phyloP scores from a whole-genome alignment of 2,329 filamentous ascomycete genomes.

The Cercospora beticola region DNA sequence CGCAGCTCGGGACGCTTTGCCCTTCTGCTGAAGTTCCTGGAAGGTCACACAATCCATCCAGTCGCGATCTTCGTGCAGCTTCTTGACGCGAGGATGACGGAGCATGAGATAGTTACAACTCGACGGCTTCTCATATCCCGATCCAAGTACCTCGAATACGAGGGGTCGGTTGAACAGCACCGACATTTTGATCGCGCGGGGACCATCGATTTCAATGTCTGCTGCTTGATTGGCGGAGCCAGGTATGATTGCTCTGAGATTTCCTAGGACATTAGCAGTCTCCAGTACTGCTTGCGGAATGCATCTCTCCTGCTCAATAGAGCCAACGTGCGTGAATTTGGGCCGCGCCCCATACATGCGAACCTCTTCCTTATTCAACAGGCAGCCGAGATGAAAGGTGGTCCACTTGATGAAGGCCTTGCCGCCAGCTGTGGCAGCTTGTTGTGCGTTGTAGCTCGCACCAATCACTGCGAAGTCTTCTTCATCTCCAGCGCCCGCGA shows the following conservation, averaged over 20 bases:
- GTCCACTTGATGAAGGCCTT: conserved; percentile 61
- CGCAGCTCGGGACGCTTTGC: conserved; percentile 55
- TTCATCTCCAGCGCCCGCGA: conserved; percentile 67
- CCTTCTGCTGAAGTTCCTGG: conserved; percentile 66
- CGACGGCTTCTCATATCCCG: conserved; percentile 71
- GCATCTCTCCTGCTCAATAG: conserved; percentile 46
- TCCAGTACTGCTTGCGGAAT: conserved; percentile 48
- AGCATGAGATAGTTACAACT: conserved; percentile 71
- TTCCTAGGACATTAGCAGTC: conserved; percentile 45
- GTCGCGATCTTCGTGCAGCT: conserved; percentile 73
- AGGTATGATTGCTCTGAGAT: conserved; percentile 39
- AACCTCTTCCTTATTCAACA: conserved; percentile 65
- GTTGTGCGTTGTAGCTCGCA: conserved; percentile 66
- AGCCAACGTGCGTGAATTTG: conserved; percentile 65
- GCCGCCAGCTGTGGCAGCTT: conserved; percentile 58
- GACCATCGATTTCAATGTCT: conserved; percentile 28
- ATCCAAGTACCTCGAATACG: conserved; percentile 77
- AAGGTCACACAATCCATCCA: conserved; percentile 69
- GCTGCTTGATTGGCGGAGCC: conserved; percentile 24
- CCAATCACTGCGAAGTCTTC: conserved; percentile 81
- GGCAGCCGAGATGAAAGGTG: conserved; percentile 75
- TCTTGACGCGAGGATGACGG: conserved; percentile 73
- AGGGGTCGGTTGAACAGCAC: conserved; percentile 67
- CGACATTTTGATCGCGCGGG: conserved; percentile 38
- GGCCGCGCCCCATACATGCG: conserved; percentile 54